phyloP scores from a whole-genome alignment of 192 early-diverging fungal species.

The Allomyces arbusculus region DNA sequence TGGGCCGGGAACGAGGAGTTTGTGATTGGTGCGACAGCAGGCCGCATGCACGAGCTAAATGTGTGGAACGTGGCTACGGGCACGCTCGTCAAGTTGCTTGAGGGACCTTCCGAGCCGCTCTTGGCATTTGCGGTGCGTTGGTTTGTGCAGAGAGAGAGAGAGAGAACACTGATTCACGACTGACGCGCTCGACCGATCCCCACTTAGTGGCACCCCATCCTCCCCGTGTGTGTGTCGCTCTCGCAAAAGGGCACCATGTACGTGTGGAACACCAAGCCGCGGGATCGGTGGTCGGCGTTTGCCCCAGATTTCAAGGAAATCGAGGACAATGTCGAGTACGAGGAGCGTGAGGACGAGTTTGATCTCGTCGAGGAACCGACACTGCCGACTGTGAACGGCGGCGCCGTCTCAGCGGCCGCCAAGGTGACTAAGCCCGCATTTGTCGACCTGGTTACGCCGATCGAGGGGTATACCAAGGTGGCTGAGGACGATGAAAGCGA shows the following conservation, averaged over 20 bases:
- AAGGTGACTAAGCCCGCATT: too few relatives aligned
- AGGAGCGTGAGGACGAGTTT: constrained; percentile 84
- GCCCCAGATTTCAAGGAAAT: constrained; percentile 82
- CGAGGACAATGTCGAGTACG: constrained; percentile 86
- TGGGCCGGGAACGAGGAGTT: constrained; percentile 74
- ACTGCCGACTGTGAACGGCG: too few relatives aligned
- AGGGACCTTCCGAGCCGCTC: constrained; percentile 67
- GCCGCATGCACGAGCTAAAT: constrained; percentile 62
- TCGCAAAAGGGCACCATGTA: constrained; percentile 64
- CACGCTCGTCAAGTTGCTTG: constrained; percentile 71
- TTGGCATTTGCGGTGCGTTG: constrained; percentile 49
- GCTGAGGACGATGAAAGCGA: too few relatives aligned
- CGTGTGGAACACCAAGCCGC: constrained; percentile 59
- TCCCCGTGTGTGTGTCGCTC: constrained; percentile 64
- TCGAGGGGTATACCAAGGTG: too few relatives aligned
- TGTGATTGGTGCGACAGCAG: constrained; percentile 52
- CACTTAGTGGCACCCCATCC: constrained; percentile 61
- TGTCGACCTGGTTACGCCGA: too few relatives aligned
- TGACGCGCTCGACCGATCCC: background rate
- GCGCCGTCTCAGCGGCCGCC: too few relatives aligned
- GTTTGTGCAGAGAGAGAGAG: background rate
- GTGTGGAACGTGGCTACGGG: constrained; percentile 74
- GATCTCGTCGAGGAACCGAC: constrained; percentile 33
- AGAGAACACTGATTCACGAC: background rate
- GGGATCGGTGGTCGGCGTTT: constrained; percentile 83